phyloP scores from a whole-genome alignment of 2,329 filamentous ascomycete genomes.

The Alternaria sp. region DNA sequence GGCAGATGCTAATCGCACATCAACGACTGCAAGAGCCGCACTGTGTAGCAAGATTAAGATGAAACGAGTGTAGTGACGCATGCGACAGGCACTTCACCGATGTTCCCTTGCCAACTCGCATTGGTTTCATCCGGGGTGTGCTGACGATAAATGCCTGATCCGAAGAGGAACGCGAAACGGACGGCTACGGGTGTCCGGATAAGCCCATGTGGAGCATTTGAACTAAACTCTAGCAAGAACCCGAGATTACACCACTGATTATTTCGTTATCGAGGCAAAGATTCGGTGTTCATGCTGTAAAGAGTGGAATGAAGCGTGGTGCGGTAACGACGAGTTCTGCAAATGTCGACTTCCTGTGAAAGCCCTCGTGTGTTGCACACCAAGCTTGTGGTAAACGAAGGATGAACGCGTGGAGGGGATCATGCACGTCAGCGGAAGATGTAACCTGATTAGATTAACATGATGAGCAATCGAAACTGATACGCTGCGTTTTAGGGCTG shows the following conservation, averaged over 20 bases:
- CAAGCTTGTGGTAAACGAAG: neutral
- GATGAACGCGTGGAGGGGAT: constrained; percentile 17
- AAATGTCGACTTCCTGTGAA: neutral
- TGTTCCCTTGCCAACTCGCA: neutral
- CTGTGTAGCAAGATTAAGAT: neutral
- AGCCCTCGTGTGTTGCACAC: neutral
- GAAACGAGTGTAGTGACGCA: neutral
- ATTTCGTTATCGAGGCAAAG: neutral
- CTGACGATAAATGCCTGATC: constrained; percentile 3
- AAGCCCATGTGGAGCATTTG: neutral
- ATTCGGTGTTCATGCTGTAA: neutral
- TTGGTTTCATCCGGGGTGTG: constrained; percentile 6
- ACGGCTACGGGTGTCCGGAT: neutral
- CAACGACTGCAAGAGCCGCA: constrained; percentile 3
- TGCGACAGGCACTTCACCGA: constrained; percentile 1
- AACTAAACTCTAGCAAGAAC: neutral
- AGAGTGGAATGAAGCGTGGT: neutral
- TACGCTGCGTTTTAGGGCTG: constrained; percentile 31
- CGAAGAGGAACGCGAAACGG: neutral
- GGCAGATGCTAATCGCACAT: constrained; percentile 9
- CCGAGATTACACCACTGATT: neutral
- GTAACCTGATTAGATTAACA: constrained; percentile 41
- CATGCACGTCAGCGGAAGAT: constrained; percentile 36
- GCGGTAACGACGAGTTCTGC: neutral
- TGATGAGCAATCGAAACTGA: constrained; percentile 32